Evolutionary conservation across 208 protist species (phyloP).

Genomic region (Crithidia acanthocephali): DNA sequence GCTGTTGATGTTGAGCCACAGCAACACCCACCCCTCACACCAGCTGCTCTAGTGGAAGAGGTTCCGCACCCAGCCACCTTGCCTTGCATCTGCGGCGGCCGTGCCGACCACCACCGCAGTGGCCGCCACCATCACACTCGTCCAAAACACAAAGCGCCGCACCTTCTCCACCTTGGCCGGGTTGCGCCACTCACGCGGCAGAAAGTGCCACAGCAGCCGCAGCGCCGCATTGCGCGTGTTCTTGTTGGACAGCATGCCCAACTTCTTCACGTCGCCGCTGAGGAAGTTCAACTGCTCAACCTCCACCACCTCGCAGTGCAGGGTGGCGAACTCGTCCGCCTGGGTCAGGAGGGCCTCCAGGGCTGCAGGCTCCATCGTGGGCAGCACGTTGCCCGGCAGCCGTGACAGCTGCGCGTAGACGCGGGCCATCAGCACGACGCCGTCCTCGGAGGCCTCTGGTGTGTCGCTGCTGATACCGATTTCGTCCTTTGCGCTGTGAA

Average conservation of each 20-base stretch:
- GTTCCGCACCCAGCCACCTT: conserved; percentile 16
- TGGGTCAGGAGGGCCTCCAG: conserved; percentile 49
- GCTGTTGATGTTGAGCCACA: too few species aligned
- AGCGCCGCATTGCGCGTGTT: conserved; percentile 75
- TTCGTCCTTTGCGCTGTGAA: conserved; percentile 42
- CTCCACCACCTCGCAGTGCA: conserved; percentile 36
- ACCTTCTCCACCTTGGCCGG: conserved; percentile 40
- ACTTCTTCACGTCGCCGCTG: conserved; percentile 48
- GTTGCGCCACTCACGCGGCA: conserved; percentile 81
- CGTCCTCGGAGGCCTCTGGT: conserved; percentile 37
- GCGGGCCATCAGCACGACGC: conserved; percentile 68
- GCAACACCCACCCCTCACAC: too few species aligned
- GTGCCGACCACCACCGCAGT: conserved; percentile 34
- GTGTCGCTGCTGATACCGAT: conserved; percentile 25
- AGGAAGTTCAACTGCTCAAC: conserved; percentile 57
- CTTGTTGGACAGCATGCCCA: conserved; percentile 65
- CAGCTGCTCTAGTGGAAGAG: conserved; percentile 23
- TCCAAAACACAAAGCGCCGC: conserved; percentile 31
- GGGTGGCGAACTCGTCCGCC: conserved; percentile 34
- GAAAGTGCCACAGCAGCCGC: conserved; percentile 61
- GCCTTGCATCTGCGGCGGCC: conserved; percentile 13
- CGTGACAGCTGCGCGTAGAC: conserved; percentile 65
- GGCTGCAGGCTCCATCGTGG: conserved; percentile 23
- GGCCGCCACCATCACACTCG: conserved; percentile 35
- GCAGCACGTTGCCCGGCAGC: conserved; percentile 53